Conservation (phyloP, 345 rosid species). For the Leavenworthia alabamica region DNA sequence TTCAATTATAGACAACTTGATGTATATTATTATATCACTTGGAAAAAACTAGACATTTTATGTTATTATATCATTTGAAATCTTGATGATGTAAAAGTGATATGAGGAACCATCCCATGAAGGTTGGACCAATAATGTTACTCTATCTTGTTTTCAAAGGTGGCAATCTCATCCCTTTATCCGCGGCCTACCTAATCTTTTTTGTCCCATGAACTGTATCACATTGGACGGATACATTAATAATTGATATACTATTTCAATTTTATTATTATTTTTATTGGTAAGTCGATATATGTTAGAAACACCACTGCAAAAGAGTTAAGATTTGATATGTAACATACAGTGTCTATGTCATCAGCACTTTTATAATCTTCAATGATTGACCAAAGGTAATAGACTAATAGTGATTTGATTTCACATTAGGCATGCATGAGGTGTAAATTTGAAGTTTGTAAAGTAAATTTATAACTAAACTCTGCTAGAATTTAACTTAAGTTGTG, state of each 20-base stretch:
- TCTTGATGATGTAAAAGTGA: conserved; percentile 2
- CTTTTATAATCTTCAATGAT: not conserved
- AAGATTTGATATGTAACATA: not conserved
- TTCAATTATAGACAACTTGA: conserved; percentile 22
- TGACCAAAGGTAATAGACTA: no score
- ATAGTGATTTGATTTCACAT: not conserved
- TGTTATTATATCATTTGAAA: not conserved
- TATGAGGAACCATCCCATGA: conserved; percentile 21
- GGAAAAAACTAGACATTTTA: not conserved
- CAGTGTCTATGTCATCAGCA: not conserved
- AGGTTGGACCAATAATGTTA: not conserved
- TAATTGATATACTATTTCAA: not conserved
- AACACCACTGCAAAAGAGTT: not conserved
- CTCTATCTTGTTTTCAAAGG: conserved; percentile 11
- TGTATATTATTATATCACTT: not conserved
- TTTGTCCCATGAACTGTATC: conserved; percentile 17
- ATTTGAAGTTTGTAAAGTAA: not conserved
- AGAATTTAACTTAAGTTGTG: not conserved
- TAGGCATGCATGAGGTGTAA: not conserved
- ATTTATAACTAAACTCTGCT: not conserved
- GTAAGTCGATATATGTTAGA: not conserved
- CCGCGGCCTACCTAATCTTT: conserved; percentile 22
- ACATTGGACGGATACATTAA: not conserved
- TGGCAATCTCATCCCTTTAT: conserved; percentile 30
- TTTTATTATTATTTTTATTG: not conserved